Conservation (phyloP, 1,284 basidiomycete genomes). For the Sporisorium iseilematis-ciliati region DNA sequence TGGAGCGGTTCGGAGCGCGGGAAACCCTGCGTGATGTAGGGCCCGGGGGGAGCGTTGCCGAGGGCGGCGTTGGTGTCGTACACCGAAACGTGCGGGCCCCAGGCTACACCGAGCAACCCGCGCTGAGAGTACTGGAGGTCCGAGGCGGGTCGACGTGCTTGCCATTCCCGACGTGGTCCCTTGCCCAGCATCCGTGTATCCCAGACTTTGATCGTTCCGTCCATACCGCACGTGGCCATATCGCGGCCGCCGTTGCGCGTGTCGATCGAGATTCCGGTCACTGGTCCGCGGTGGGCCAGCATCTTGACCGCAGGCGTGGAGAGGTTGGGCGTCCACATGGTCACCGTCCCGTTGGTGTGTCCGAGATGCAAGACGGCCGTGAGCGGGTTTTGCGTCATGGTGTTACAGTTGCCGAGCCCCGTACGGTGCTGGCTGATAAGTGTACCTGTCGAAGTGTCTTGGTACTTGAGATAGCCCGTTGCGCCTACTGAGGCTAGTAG, state of each 20-base stretch:
- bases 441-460: conserved; percentile 93
- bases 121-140: conserved; percentile 74
- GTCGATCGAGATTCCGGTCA: conserved; percentile 85
- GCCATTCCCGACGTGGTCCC: conserved; percentile 82
- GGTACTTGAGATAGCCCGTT: conserved; percentile 91
- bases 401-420: conserved; percentile 78
- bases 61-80: conserved; percentile 58
- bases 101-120: conserved; percentile 84
- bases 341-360: conserved; percentile 82
- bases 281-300: conserved; percentile 89
- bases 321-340: conserved; percentile 95
- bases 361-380: conserved; percentile 95
- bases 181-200: conserved; percentile 95
- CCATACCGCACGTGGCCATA: conserved; percentile 88
- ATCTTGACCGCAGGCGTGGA: conserved; percentile 90
- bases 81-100: conserved; percentile 83
- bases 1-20: conserved; percentile 75
- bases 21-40: conserved; percentile 65
- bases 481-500: conserved; percentile 88
- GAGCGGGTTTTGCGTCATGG: conserved; percentile 88
- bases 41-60: conserved; percentile 73
- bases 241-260: conserved; percentile 81
- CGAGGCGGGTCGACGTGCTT: conserved; percentile 73
- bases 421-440: conserved; percentile 86
- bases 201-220: conserved; percentile 92